A percentile compares a stretch with the other conserved stretches of the same genome.
phyloP scores from a whole-genome alignment of 441 rosid species.

The Syzygium malaccense region DNA sequence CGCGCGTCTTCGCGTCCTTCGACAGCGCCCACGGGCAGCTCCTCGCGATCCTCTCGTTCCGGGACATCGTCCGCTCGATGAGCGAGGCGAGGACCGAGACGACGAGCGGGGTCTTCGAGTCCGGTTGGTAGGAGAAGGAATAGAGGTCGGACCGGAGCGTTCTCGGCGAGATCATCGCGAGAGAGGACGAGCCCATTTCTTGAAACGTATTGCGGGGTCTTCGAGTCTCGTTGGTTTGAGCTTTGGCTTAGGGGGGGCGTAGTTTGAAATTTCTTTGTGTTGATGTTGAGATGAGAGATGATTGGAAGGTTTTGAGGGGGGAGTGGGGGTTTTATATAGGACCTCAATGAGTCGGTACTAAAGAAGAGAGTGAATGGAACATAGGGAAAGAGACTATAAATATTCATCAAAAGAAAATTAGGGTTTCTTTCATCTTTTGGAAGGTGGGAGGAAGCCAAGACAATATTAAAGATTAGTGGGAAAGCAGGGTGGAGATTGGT shows the following conservation, averaged over 20 bases:
- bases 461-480: conserved; percentile 3
- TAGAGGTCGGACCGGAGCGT: conserved; percentile 78
- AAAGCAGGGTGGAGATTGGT: conserved; percentile 10
- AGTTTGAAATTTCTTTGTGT: background rate
- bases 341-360: background rate
- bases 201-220: background rate
- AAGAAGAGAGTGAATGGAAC: background rate
- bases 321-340: background rate
- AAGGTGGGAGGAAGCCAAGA: conserved; percentile 38
- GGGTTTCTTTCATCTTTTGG: conserved; percentile 22
- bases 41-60: conserved; percentile 52
- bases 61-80: conserved; percentile 54
- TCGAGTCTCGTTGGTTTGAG: too few relatives aligned
- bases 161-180: conserved; percentile 53
- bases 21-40: conserved; percentile 29
- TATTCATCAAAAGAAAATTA: conserved; percentile 1
- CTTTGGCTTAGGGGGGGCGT: background rate
- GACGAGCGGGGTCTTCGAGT: conserved; percentile 57
- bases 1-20: conserved; percentile 29
- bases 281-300: background rate
- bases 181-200: conserved; percentile 29
- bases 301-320: background rate
- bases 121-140: conserved; percentile 43
- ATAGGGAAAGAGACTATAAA: background rate
- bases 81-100: conserved; percentile 73